phyloP scores from a whole-genome alignment of 495 filamentous ascomycete genomes.

The Neurospora terricola region DNA sequence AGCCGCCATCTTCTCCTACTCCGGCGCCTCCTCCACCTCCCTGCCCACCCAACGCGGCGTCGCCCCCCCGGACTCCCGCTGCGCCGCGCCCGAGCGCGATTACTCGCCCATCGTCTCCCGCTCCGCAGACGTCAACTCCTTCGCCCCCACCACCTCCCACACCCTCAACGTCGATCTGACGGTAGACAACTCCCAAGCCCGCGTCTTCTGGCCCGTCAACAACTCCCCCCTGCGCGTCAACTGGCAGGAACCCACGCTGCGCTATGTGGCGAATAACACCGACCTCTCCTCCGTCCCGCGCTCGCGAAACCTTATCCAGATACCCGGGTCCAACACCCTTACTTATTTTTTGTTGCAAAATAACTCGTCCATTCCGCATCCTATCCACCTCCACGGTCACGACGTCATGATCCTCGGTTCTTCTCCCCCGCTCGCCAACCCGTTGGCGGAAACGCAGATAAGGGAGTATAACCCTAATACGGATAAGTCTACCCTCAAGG shows the following conservation, averaged over 20 bases:
- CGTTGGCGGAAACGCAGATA: constrained; percentile 4
- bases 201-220: constrained; percentile 29
- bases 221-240: constrained; percentile 21
- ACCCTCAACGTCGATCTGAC: constrained; percentile 17
- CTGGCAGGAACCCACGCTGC: constrained; percentile 25
- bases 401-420: constrained; percentile 43
- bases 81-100: constrained; percentile 4
- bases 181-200: constrained; percentile 12
- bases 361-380: constrained; percentile 35
- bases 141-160: constrained; percentile 1
- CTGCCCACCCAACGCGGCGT: constrained; percentile 8
- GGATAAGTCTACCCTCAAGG: constrained; percentile 18
- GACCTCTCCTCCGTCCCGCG: constrained; percentile 12
- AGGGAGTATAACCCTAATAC: constrained; percentile 21
- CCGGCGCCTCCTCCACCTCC: constrained; percentile 8
- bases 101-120: constrained; percentile 14
- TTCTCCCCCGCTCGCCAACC: constrained; percentile 19
- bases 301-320: constrained; percentile 10
- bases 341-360: constrained; percentile 34
- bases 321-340: constrained; percentile 18
- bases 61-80: constrained; percentile 10
- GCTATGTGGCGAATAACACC: constrained; percentile 20
- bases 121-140: constrained; percentile 9
- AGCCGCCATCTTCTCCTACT: constrained; percentile 20
- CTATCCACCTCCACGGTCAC: constrained; percentile 43